Evolutionary conservation across 495 filamentous ascomycete genomes (phyloP), one percentile per base, ranked within the genome.

Genomic region (Hypoxylon subgilvum): DNA sequence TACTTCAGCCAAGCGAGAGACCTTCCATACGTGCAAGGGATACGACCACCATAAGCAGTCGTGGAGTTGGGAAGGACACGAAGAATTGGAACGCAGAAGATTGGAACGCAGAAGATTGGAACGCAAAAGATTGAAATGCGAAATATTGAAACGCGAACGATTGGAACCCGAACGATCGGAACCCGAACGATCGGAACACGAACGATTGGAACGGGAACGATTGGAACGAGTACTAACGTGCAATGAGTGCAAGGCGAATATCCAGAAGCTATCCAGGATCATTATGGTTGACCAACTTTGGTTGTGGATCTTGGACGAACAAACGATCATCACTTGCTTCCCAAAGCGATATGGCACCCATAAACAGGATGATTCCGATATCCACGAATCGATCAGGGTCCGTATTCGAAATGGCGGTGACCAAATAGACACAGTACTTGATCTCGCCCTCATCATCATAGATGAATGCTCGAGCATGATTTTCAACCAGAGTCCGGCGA

Each of bases 221-320:
- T n/a, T n/a, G n/a, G n/a, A n/a, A n/a, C n/a, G n/a, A n/a, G n/a
- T n/a, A n/a, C n/a, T n/a, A n/a, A n/a, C n/a, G 0, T 75, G 73
- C 8, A 13, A 57, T 0, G 52, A 72, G 6, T 76, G 74, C 21
- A 57, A 23, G 12, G 57, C 56, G 10, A 67, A 76, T 13, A 73
- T 75, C 10, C 60, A 55, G 6, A 74, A 76, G 13, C 75, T 85
- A 4, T 78, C 84, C 0, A 82, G 86, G 49, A 78, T 90, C 13
- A 79, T 89, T 66, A 91, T 89, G 87, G 86, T 88, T 1, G 87
- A 90, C 57, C 86, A 90, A 60, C 72, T 90, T 1, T 90, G 87
- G 87, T 81, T 89, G 78, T 89, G 86, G 86, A 79, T 89, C 23
- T 57, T 89, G 2, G 86, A 87, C 17, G 79, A 79, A 12, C 81